phyloP scores from a whole-genome alignment of 148 eudicot genomes.

The Fagopyrum tataricum region DNA sequence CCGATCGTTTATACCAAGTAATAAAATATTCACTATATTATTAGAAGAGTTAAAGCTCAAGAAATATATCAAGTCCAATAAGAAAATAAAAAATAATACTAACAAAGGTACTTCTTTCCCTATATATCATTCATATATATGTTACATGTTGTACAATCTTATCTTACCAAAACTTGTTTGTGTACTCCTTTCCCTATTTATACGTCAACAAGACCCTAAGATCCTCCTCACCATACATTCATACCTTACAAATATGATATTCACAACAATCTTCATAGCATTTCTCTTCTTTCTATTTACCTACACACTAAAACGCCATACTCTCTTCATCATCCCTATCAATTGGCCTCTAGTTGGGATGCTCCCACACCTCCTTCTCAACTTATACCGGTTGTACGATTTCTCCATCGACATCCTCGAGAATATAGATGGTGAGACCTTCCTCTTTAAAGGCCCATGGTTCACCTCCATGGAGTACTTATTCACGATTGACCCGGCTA shows the following conservation, averaged over 20 bases:
- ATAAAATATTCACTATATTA: too few relatives aligned
- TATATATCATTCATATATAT: too few relatives aligned
- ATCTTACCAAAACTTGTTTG: neutral
- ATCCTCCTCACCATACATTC: neutral
- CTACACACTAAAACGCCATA: neutral
- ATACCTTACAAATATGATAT: neutral
- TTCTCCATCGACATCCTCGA: conserved; percentile 14
- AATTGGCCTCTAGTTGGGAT: conserved; percentile 51
- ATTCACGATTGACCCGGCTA: conserved; percentile 30
- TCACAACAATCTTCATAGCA: neutral
- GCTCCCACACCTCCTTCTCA: conserved; percentile 35
- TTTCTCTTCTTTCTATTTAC: neutral
- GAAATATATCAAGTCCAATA: too few relatives aligned
- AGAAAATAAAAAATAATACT: too few relatives aligned
- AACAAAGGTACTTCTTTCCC: too few relatives aligned
- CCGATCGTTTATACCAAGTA: too few relatives aligned
- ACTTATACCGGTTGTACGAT: conserved; percentile 26
- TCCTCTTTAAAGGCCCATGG: conserved; percentile 53
- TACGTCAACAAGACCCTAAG: neutral
- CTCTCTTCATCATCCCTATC: conserved; percentile 7
- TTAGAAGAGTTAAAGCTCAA: too few relatives aligned
- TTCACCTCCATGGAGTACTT: conserved; percentile 35
- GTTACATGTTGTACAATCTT: too few relatives aligned
- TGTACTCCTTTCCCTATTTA: neutral
- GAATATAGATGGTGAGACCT: conserved; percentile 16